Evolutionary conservation across 2,329 filamentous ascomycete genomes (phyloP), one percentile per base, ranked within the genome.

Genomic region (Pseudogymnoascus sp.): DNA sequence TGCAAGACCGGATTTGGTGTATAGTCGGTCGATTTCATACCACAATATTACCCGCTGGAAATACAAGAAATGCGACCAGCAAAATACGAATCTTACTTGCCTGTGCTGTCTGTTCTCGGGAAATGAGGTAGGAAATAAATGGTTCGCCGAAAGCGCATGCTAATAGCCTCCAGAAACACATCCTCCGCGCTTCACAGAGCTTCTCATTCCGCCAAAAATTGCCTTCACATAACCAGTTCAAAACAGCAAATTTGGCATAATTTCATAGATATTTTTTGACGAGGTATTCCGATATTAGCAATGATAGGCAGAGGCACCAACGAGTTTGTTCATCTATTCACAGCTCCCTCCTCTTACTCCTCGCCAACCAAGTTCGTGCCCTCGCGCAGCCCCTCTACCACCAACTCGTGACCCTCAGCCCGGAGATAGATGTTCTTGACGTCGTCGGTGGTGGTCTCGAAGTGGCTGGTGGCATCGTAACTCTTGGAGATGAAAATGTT

Each of bases 401-500:
- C 86, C 67, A 96, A 79, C 73, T 94, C 89, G 73, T 95, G 84
- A 60, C 91, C 90, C 63, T 87, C 84, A 67, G 86, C 88, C 69
- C 94, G 85, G 67, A 78, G 81, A 79, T 96, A 99, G 68, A 99
- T 90, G 73, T 97, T 90, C 77, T 86, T 88, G 71, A 99, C 92
- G 74, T 99, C 92, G 73, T 96, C 94, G 77, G 81, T 82, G 52
- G 78, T 82, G 34, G 90, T 96, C 83, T 99, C 94, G 71, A 99
- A 99, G 80, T 99, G 94, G 74, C 89, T 95, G 65, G 89, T 95
- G 59, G 95, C 90, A 71, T 99, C 95, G 76, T 99, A 99, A 79
- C 90, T 96, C 85, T 95, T 96, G 70, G 91, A 96, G 73, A 99
- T 91, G 79, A 91, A 99, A 74, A 99, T 87, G 75, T 92, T 92